phyloP scores from a whole-genome alignment of 1,139 yeast species.

The Geotrichum siamense region DNA sequence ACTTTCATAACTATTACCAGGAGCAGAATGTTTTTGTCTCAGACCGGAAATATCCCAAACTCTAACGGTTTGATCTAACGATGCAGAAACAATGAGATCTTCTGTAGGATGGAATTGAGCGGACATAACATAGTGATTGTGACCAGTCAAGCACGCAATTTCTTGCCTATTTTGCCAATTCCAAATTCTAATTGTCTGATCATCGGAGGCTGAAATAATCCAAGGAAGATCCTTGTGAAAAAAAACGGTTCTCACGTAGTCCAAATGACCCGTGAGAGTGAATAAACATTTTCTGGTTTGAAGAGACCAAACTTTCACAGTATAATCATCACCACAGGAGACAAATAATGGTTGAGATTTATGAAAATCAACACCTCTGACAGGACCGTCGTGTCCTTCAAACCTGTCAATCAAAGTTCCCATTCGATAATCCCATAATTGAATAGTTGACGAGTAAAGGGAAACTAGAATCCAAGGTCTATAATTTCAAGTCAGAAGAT shows the following conservation, averaged over 20 bases:
- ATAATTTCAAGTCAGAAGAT: not conserved
- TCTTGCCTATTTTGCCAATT: slow-evolving; percentile 99
- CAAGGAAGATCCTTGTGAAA: slow-evolving; percentile 97
- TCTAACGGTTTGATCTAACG: slow-evolving; percentile 96
- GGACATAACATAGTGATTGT: slow-evolving; percentile 96
- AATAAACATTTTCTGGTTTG: slow-evolving; percentile 86
- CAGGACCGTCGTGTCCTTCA: slow-evolving; percentile 98
- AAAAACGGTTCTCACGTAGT: slow-evolving; percentile 87
- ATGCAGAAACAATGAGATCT: slow-evolving; percentile 89
- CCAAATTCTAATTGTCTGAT: slow-evolving; percentile 98
- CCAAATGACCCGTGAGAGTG: slow-evolving; percentile 85
- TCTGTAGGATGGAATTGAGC: slow-evolving; percentile 97
- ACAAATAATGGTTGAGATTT: slow-evolving; percentile 96
- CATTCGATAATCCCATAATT: slow-evolving; percentile 99
- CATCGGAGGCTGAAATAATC: slow-evolving; percentile 95
- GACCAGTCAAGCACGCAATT: slow-evolving; percentile 95
- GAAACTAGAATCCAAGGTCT: slow-evolving; percentile 97
- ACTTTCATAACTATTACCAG: slow-evolving; percentile 60
- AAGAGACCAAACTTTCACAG: slow-evolving; percentile 93
- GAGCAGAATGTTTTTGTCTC: slow-evolving; percentile 90
- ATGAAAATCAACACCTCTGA: slow-evolving; percentile 90
- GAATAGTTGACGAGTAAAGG: slow-evolving; percentile 89
- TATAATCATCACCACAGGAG: slow-evolving; percentile 95
- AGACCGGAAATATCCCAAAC: slow-evolving; percentile 98
- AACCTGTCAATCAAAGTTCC: slow-evolving; percentile 94